Percentiles rank a stretch among this genome's conserved stretches.
These are phyloP conservation scores for Stagonosporopsis cucurbitacearum DNA, from an alignment of 2,329 filamentous ascomycete genomes.

Conservation along the genomic window DNA sequence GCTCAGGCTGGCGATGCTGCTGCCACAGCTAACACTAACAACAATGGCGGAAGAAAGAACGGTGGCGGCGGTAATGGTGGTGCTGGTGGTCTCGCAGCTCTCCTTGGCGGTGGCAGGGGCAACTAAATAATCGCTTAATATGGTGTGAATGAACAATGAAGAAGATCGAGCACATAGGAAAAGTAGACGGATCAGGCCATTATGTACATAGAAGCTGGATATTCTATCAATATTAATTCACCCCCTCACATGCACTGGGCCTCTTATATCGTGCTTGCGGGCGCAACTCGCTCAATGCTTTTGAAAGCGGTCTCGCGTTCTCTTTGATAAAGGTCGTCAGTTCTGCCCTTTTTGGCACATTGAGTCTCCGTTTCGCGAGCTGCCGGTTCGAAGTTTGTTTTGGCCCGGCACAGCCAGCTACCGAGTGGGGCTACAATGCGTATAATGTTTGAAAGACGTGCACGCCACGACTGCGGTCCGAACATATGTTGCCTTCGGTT, in stretches of 20 bases:
- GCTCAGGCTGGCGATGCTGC: constrained; percentile 17
- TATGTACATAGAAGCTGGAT: constrained; percentile 18
- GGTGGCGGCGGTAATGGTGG: constrained; percentile 7
- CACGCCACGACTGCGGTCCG: background rate
- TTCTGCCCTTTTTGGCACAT: too few relatives aligned
- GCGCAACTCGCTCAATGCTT: background rate
- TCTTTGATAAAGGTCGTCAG: too few relatives aligned
- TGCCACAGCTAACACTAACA: background rate
- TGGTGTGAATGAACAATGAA: background rate
- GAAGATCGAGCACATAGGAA: background rate
- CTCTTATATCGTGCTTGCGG: background rate
- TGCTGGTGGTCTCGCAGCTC: constrained; percentile 18
- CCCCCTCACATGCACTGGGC: background rate
- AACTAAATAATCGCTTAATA: constrained; percentile 7
- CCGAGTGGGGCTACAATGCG: background rate
- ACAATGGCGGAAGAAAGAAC: constrained; percentile 2
- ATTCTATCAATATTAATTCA: constrained; percentile 15
- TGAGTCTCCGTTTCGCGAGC: too few relatives aligned
- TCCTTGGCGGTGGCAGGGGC: constrained; percentile 17
- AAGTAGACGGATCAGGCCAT: background rate
- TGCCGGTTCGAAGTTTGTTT: too few relatives aligned
- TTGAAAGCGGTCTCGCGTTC: background rate
- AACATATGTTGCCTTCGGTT: too few relatives aligned
- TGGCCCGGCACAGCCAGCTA: too few relatives aligned
- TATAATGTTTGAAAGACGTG: background rate